Percentiles rank a stretch among this genome's conserved stretches.
Evolutionary conservation across 2,329 filamentous ascomycete species (phyloP).

Genomic region (Colletotrichum neosansevieriae): DNA sequence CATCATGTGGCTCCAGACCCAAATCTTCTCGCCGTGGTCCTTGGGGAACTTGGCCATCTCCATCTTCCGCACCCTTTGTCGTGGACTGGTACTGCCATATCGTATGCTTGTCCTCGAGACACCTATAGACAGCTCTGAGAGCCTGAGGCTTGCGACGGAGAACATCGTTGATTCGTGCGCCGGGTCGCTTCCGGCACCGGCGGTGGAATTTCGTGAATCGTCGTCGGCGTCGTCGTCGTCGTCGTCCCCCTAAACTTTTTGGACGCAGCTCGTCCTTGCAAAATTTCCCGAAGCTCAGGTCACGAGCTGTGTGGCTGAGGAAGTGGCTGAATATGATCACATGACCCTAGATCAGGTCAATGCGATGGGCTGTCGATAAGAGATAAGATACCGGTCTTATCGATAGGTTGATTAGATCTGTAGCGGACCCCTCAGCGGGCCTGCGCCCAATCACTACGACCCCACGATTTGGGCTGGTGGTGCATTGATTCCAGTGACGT

Average conservation of each 20-base stretch:
- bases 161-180: slow-evolving; percentile 51
- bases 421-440: background rate
- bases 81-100: slow-evolving; percentile 43
- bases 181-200: slow-evolving; percentile 11
- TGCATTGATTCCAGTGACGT: slow-evolving; percentile 43
- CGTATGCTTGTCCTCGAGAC: slow-evolving; percentile 58
- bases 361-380: background rate
- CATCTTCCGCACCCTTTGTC: slow-evolving; percentile 32
- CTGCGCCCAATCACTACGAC: slow-evolving; percentile 17
- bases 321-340: background rate
- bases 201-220: slow-evolving; percentile 10
- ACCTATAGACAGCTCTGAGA: slow-evolving; percentile 57
- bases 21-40: slow-evolving; percentile 69
- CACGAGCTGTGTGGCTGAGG: slow-evolving; percentile 34
- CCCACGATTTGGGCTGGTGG: slow-evolving; percentile 35
- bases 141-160: slow-evolving; percentile 48
- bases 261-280: slow-evolving; percentile 25
- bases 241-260: slow-evolving; percentile 18
- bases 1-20: slow-evolving; percentile 64
- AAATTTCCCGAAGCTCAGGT: slow-evolving; percentile 41
- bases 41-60: slow-evolving; percentile 46
- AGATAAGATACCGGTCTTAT: background rate
- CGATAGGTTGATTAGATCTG: slow-evolving; percentile 17
- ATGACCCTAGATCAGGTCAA: background rate
- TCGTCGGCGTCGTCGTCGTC: slow-evolving; percentile 31